Base-by-base conservation (phyloP, 2,329 filamentous ascomycete species). In the Hymenoscyphus scutula region DNA sequence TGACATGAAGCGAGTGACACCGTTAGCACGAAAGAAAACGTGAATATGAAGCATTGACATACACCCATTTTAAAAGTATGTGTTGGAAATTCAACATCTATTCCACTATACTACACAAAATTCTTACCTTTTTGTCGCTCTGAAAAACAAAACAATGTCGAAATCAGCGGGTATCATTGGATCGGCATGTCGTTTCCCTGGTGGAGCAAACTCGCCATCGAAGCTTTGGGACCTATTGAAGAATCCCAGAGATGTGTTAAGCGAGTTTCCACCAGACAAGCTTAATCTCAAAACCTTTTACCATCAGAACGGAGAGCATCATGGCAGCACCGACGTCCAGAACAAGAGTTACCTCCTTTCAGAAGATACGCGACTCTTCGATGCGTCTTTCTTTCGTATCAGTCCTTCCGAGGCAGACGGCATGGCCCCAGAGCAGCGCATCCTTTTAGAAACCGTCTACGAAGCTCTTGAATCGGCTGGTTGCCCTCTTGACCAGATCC, bases 161-260 rank as follows among this genome's bases (percentile, higher is more conserved):
- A 56, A 67, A 51, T 65, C 67, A 15, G 70, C 74, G 19, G 76
- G 75, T 7, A 62, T 79, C 6, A 64, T 80, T 8, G 77, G 77
- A 3, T 72, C 73, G 38, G 74, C 76, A 15, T 75, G 76, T 56
- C 77, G 75, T 60, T 71, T 79, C 1, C 77, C 77, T 1, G 74
- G 76, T 34, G 74, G 69, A 38, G 66, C 80, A 5, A 77, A 72
- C 3, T 76, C 76, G 3, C 77, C 81, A 0, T 76, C 79, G 54
- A 71, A 75, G 19, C 75, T 84, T 0, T 84, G 82, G 82, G 73
- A 79, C 19, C 78, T 83, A 66, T 69, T 84, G 19, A 70, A 74
- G 13, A 65, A 72, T 0, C 78, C 76, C n/a, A 74, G 78, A 51
- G 81, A 79, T 51, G 80, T 81, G 17, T 82, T 80, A 79, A 77